A percentile compares a stretch with the other conserved stretches of the same genome.
These are phyloP conservation scores for Fennellomyces sp. DNA, from an alignment of 371 early-diverging fungal genomes.

Conservation along the genomic window DNA sequence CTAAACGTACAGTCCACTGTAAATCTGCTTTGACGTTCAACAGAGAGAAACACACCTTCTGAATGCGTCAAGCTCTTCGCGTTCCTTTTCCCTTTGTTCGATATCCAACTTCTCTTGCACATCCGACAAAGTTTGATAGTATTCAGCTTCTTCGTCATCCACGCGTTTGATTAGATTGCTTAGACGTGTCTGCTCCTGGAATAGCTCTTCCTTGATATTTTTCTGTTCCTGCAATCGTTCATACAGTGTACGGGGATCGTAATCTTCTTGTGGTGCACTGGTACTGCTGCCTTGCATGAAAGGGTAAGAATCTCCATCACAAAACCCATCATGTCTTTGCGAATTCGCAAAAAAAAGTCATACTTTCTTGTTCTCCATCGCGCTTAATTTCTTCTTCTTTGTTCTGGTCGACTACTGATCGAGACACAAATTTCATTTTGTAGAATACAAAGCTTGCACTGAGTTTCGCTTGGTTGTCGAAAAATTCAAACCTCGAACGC, in stretches of 20 bases:
- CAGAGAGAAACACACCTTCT: constrained; percentile 38
- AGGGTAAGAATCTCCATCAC: too few relatives aligned
- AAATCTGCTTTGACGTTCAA: constrained; percentile 2
- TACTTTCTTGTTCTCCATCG: constrained; percentile 20
- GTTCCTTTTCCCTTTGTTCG: constrained; percentile 57
- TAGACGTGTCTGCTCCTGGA: constrained; percentile 68
- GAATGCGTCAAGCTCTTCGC: constrained; percentile 63
- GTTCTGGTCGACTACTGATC: constrained; percentile 30
- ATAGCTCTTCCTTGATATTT: constrained; percentile 66
- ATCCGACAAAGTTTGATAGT: constrained; percentile 63
- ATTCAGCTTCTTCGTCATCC: constrained; percentile 80
- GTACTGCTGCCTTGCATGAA: constrained; percentile 27
- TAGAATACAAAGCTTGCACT: too few relatives aligned
- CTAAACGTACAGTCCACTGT: constrained; percentile 6
- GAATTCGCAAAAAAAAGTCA: neutral
- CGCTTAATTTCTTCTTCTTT: constrained; percentile 23
- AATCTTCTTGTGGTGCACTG: constrained; percentile 42
- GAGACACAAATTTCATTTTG: constrained; percentile 34
- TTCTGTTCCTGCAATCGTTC: constrained; percentile 81
- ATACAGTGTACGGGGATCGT: constrained; percentile 82
- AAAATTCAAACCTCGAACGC: too few relatives aligned
- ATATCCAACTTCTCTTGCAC: constrained; percentile 57
- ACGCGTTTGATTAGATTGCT: constrained; percentile 76
- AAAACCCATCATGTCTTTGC: too few relatives aligned
- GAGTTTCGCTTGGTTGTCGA: too few relatives aligned